Percentiles rank a stretch among this genome's conserved stretches.
Conservation (phyloP, 805 yeast genomes). For the Candida maltosa region DNA sequence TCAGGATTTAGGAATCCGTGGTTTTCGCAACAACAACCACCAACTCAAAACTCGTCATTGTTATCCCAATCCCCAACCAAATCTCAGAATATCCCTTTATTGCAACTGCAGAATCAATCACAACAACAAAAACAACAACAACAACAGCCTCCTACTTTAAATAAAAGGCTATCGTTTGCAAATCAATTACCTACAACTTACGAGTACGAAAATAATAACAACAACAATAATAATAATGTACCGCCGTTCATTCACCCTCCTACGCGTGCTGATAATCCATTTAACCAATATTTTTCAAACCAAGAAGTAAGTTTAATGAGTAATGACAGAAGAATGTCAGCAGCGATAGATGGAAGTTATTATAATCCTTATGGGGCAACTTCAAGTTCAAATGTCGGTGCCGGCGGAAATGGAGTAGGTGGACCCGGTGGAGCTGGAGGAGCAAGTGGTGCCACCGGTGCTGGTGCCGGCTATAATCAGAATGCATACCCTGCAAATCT, state of each 20-base stretch:
- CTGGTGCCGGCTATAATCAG: neutral
- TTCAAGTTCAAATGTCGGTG: neutral
- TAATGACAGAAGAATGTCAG: constrained; percentile 34
- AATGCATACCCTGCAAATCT: constrained; percentile 2
- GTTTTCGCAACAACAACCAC: constrained; percentile 24
- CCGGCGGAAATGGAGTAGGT: constrained; percentile 1
- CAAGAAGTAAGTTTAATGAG: constrained; percentile 30
- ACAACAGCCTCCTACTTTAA: constrained; percentile 1
- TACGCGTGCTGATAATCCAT: constrained; percentile 43
- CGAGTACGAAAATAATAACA: constrained; percentile 33
- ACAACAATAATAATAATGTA: neutral
- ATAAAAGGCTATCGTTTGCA: constrained; percentile 33
- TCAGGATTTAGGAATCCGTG: constrained; percentile 44
- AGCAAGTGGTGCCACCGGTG: constrained; percentile 1
- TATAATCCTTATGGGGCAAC: constrained; percentile 6
- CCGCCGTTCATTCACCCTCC: constrained; percentile 40
- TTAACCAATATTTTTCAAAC: constrained; percentile 37
- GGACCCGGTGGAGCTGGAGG: neutral
- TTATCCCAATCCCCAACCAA: constrained; percentile 25
- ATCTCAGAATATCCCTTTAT: constrained; percentile 11
- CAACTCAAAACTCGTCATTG: constrained; percentile 3
- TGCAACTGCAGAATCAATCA: constrained; percentile 16
- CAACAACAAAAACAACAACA: constrained; percentile 21
- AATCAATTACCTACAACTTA: constrained; percentile 50
- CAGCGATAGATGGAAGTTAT: constrained; percentile 25